These are phyloP conservation scores for Cladosporium sphaerospermum DNA, from an alignment of 2,329 filamentous ascomycete genomes.

Conservation along the genomic window DNA sequence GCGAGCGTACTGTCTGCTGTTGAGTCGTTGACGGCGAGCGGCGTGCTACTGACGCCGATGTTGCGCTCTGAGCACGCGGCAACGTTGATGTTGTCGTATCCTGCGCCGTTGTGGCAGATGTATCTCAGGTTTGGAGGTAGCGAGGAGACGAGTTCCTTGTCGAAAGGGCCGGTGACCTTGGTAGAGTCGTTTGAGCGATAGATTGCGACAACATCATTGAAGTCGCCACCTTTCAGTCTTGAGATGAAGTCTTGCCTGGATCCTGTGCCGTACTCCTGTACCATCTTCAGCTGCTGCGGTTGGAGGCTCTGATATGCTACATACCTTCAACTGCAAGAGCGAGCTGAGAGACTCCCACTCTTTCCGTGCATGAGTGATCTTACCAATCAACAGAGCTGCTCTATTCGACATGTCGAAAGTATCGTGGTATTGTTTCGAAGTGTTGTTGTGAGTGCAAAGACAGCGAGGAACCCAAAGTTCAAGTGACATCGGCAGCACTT, in stretches of 20 bases:
- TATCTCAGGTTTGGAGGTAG: slow-evolving; percentile 39
- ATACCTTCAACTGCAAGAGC: slow-evolving; percentile 28
- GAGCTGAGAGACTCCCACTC: slow-evolving; percentile 40
- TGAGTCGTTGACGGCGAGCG: slow-evolving; percentile 45
- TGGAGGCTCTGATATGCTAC: not conserved
- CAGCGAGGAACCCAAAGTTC: not conserved
- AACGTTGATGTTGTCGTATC: slow-evolving; percentile 34
- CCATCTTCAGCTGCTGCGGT: slow-evolving; percentile 9
- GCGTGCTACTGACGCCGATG: slow-evolving; percentile 42
- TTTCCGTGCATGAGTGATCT: slow-evolving; percentile 38
- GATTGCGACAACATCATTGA: slow-evolving; percentile 50
- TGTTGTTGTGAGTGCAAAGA: not conserved
- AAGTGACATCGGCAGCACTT: not conserved
- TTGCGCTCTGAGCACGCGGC: slow-evolving; percentile 28
- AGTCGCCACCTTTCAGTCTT: slow-evolving; percentile 49
- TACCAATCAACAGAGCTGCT: slow-evolving; percentile 41
- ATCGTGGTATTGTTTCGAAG: not conserved
- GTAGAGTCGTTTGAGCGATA: slow-evolving; percentile 55
- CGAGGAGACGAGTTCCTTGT: slow-evolving; percentile 38
- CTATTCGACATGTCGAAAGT: slow-evolving; percentile 8
- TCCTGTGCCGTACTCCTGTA: slow-evolving; percentile 48
- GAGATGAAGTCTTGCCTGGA: slow-evolving; percentile 50
- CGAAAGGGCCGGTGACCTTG: slow-evolving; percentile 40
- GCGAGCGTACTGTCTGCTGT: slow-evolving; percentile 34
- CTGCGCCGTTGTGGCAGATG: slow-evolving; percentile 40